Evolutionary conservation across 208 protist genomes (phyloP), one percentile per base, ranked within the genome.

Genomic region (Strigomonas galati): DNA sequence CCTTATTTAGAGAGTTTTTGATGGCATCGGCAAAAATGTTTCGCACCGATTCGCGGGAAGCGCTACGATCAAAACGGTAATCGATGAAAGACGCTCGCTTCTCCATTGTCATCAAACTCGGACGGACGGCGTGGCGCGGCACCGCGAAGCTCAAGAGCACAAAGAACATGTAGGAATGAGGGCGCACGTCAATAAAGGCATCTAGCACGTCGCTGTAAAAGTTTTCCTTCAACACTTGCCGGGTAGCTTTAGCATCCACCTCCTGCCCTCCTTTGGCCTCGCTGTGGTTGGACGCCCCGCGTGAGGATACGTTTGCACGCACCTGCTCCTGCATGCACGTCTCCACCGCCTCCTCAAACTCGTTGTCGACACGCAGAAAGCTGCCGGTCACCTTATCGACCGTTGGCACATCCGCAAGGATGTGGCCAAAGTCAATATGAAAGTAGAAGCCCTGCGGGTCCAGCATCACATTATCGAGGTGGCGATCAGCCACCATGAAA

Each of bases 401-500:
- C 12, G 85, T 72, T 9, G 88, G 89, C 57, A 76, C 81, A 44
- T 83, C 73, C 0, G 72, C 81, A 24, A 91, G 76, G 27, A 91
- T 71, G 57, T 87, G 85, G 32, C 81, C 84, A 77, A 91, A 94
- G 70, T 94, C 88, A 49, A 94, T 91, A 70, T 94, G 88, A 35
- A 94, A 84, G 53, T 91, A 80, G 6, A 82, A 74, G 5, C 88
- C 88, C 46, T 74, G 75, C 23, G 74, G 76, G 71, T 80, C 82
- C 32, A 94, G 69, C 74, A 94, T 80, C 31, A 94, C 82, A 64
- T 94, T 94, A 55, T 81, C 85, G 53, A 81, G 81, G 74, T 94
- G 88, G 15, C 88, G 79, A 65, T 94, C 88, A 30, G 82, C 82
- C 53, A 94, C 89, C 55, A 77, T 81, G 74, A 94, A 91, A 19